phyloP scores from a whole-genome alignment of 306 rosid species.

The Prunus mira region DNA sequence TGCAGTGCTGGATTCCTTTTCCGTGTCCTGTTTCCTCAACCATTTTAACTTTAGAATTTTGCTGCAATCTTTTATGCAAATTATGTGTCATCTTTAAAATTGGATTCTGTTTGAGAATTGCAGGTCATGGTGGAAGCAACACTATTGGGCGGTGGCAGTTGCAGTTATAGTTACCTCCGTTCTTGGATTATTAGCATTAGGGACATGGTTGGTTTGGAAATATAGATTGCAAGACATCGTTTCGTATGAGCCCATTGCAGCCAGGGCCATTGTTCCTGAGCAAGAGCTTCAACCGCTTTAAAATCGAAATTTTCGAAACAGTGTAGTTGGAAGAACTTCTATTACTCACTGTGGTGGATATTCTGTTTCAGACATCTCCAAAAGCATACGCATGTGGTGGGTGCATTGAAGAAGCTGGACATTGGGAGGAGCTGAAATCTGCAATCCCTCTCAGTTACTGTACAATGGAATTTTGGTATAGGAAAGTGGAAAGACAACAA shows the following conservation, averaged over 20 bases:
- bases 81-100: neutral
- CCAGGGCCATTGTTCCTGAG: slow-evolving; percentile 22
- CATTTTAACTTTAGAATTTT: neutral
- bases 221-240: slow-evolving; percentile 19
- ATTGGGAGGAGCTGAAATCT: slow-evolving; percentile 10
- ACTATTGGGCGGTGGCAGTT: slow-evolving; percentile 25
- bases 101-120: slow-evolving; percentile 9
- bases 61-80: neutral
- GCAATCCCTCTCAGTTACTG: slow-evolving; percentile 12
- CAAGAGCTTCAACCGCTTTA: slow-evolving; percentile 55
- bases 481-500: neutral
- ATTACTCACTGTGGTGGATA: neutral
- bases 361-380: neutral
- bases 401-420: slow-evolving; percentile 3
- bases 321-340: neutral
- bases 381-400: neutral
- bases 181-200: slow-evolving; percentile 26
- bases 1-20: neutral
- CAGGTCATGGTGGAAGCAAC: slow-evolving; percentile 41
- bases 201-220: slow-evolving; percentile 37
- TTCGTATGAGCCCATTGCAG: slow-evolving; percentile 34
- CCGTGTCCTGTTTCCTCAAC: neutral
- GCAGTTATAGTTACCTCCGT: slow-evolving; percentile 29
- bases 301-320: neutral
- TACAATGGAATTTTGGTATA: slow-evolving; percentile 3